phyloP scores from a whole-genome alignment of 2,329 filamentous ascomycete species.

The Aureobasidium leucospermi region DNA sequence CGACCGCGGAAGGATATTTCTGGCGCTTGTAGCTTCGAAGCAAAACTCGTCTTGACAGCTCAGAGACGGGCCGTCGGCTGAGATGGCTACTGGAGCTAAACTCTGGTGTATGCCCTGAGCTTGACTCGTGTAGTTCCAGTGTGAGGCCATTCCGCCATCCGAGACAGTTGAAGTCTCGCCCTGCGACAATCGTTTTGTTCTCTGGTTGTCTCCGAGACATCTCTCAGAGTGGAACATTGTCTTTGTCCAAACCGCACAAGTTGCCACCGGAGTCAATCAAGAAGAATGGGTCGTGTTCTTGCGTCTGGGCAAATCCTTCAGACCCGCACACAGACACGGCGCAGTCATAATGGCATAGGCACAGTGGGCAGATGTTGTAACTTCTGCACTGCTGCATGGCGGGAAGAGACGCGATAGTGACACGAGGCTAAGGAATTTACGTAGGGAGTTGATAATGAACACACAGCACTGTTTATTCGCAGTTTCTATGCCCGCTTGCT shows the following conservation, averaged over 20 bases:
- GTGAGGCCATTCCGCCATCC: background rate
- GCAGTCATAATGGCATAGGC: background rate
- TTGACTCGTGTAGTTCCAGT: background rate
- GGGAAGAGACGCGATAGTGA: background rate
- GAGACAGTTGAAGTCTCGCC: conserved; percentile 3
- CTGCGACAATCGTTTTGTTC: background rate
- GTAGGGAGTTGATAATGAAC: background rate
- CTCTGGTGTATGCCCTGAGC: background rate
- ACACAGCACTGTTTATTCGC: no score
- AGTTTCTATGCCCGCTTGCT: background rate
- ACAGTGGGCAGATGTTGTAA: background rate
- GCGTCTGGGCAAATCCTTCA: background rate
- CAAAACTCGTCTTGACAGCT: background rate
- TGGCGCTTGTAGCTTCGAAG: conserved; percentile 7
- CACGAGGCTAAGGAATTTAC: background rate
- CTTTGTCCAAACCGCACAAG: background rate
- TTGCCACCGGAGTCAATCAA: background rate
- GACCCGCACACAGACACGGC: background rate
- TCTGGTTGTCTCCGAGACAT: background rate
- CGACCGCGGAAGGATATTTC: background rate
- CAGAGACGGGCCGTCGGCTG: conserved; percentile 1
- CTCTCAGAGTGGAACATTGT: conserved; percentile 4
- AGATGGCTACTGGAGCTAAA: background rate
- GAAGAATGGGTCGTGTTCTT: background rate
- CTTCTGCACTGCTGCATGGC: background rate